Base-by-base conservation (phyloP, 1,284 basidiomycete species). In the Coniophora puteana region DNA sequence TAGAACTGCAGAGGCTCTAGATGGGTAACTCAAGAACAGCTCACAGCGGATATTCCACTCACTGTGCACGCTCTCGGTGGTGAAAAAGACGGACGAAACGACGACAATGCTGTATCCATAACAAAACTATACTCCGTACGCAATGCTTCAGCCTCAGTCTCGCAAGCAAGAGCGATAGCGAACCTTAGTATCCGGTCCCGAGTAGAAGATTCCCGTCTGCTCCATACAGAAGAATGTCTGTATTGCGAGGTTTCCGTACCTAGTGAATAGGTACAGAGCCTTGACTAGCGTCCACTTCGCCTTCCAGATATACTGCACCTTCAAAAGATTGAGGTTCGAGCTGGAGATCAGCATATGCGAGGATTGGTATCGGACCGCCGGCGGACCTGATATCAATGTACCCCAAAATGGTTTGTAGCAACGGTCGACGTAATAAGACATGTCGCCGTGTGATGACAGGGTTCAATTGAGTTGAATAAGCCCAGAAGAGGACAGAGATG, bases 251-350 rank as follows among this genome's bases (percentile, higher is more conserved):
- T 35, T 35, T 7, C 8, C 18, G 17, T 35, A 35, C 8, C 33
- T 14, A 20, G 17, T 35, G 33, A 23, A 5, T 8, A 35, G 33
- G 21, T 20, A 35, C 8, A 14, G 5, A 12, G 21, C 18, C 14
- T 35, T 35, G 5, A 21, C n/a, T 13, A 35, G 7, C 10, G 33
- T 20, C 33, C 33, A 35, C 5, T 7, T 5, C 8, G 33, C 14
- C 10, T 8, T 35, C 33, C 33, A 35, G 17, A 35, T 35, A 21
- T 35, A 35, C 20, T 35, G 17, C 17, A 35, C 33, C 33, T 35
- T 8, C 20, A 21, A 14, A 10, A 33, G 16, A 11, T 33, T 16
- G 16, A n/a, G 10, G 26, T 10, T 27, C n/a, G 26, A 27, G 10
- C 10, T 27, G n/a, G 26, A 27, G 26, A n/a, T n/a, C n/a, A n/a